A percentile compares a stretch with the other conserved stretches of the same genome.
These are phyloP conservation scores for Whalleya microplaca DNA, from an alignment of 2,329 filamentous ascomycete genomes.

Conservation along the genomic window DNA sequence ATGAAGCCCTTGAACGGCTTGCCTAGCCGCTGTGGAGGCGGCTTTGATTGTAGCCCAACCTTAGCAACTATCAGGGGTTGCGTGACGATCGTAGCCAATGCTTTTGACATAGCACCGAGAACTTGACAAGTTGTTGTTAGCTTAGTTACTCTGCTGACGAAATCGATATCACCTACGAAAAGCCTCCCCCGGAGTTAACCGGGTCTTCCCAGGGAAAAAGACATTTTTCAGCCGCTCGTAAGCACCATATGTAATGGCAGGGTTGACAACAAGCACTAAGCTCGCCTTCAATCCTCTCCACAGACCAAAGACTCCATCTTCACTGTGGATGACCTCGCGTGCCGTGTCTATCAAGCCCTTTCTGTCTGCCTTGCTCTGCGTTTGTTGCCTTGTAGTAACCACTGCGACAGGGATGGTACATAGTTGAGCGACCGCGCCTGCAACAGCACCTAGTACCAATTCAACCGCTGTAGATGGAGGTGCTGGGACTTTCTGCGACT, in stretches of 20 bases:
- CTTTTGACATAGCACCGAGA: conserved; percentile 90
- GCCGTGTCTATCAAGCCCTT: conserved; percentile 88
- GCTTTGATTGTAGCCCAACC: conserved; percentile 92
- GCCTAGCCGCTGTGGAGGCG: conserved; percentile 79
- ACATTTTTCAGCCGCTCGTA: conserved; percentile 85
- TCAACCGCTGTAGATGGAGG: conserved; percentile 80
- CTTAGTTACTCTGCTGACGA: neutral
- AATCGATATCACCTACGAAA: conserved; percentile 69
- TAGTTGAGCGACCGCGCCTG: conserved; percentile 88
- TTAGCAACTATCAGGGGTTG: conserved; percentile 98
- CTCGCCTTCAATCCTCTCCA: conserved; percentile 97
- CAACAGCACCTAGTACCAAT: conserved; percentile 80
- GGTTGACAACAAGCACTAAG: conserved; percentile 92
- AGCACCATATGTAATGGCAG: conserved; percentile 95
- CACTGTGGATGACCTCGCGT: conserved; percentile 83
- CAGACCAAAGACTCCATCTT: conserved; percentile 85
- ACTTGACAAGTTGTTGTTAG: conserved; percentile 53
- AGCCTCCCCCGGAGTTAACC: conserved; percentile 81
- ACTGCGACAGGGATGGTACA: conserved; percentile 97
- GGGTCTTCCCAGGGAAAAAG: conserved; percentile 77
- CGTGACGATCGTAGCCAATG: conserved; percentile 86
- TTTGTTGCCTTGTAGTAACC: conserved; percentile 94
- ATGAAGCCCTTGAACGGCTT: conserved; percentile 92
- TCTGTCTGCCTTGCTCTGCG: conserved; percentile 79
- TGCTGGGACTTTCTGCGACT: conserved; percentile 52